Percentiles rank a stretch among this genome's conserved stretches.
phyloP scores from a whole-genome alignment of 805 yeast species.

The Candida endomychidarum region DNA sequence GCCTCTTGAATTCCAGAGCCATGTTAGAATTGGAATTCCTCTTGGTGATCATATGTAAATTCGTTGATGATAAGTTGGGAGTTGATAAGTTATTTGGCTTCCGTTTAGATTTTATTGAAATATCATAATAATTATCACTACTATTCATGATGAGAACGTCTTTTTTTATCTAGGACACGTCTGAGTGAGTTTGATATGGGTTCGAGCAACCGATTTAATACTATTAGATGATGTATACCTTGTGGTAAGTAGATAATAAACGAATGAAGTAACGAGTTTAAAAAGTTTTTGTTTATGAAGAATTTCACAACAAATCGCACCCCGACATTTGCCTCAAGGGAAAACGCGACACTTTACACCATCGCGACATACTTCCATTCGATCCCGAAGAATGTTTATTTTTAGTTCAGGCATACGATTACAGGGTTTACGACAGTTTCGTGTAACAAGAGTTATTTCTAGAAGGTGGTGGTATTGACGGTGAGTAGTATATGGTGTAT shows the following conservation, averaged over 20 bases:
- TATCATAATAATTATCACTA: constrained; percentile 27
- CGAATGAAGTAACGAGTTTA: constrained; percentile 6
- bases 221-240: no score
- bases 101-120: constrained; percentile 22
- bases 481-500: no score
- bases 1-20: constrained; percentile 25
- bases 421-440: no score
- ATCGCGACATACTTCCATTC: neutral
- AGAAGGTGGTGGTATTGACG: no score
- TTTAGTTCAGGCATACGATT: no score
- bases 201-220: no score
- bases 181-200: neutral
- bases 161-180: no score
- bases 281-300: constrained; percentile 8
- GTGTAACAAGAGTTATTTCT: neutral
- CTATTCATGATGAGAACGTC: constrained; percentile 8
- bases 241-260: no score
- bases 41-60: constrained; percentile 7
- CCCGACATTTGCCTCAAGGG: constrained; percentile 1
- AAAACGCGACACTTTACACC: constrained; percentile 1
- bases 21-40: constrained; percentile 10
- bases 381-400: no score
- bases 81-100: constrained; percentile 11
- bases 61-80: constrained; percentile 8
- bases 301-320: constrained; percentile 8